Evolutionary conservation across 129 eudicot genomes (phyloP).

Genomic region (Mikania micrantha): DNA sequence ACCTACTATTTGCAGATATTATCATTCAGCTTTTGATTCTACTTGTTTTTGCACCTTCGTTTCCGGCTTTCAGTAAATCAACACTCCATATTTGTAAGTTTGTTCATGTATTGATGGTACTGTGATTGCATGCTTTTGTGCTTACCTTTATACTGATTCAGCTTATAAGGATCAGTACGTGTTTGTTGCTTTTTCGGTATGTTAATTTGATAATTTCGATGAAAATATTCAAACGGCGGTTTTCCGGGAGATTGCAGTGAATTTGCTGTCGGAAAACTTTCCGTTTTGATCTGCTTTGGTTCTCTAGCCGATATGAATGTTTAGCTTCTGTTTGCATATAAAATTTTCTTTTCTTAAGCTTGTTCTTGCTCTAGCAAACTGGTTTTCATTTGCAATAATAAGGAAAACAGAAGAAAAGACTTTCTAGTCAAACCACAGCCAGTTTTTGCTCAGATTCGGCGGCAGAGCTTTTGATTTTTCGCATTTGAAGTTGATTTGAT

Average conservation of each 20-base stretch:
- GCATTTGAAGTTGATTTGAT: constrained; percentile 18
- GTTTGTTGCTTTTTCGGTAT: neutral
- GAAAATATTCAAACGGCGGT: constrained; percentile 11
- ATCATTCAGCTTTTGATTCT: constrained; percentile 1
- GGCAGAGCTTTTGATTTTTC: constrained; percentile 20
- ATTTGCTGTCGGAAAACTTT: constrained; percentile 22
- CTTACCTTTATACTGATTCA: constrained; percentile 13
- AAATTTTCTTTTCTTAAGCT: neutral
- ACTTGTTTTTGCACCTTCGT: neutral
- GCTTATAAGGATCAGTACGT: neutral
- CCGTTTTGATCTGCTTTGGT: constrained; percentile 16
- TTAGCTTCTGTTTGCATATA: constrained; percentile 12
- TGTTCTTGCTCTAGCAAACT: neutral
- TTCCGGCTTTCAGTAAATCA: neutral
- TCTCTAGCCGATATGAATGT: constrained; percentile 17
- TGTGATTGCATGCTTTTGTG: constrained; percentile 17
- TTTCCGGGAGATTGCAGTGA: constrained; percentile 11
- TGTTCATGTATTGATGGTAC: constrained; percentile 11
- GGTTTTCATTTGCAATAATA: constrained; percentile 15
- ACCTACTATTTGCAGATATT: constrained; percentile 9
- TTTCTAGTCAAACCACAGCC: constrained; percentile 25
- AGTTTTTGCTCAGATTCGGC: constrained; percentile 24
- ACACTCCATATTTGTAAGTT: neutral
- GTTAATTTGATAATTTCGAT: neutral
- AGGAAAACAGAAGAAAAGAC: constrained; percentile 24